phyloP scores from a whole-genome alignment of 805 yeast genomes.

The Schwanniomyces sp. region DNA sequence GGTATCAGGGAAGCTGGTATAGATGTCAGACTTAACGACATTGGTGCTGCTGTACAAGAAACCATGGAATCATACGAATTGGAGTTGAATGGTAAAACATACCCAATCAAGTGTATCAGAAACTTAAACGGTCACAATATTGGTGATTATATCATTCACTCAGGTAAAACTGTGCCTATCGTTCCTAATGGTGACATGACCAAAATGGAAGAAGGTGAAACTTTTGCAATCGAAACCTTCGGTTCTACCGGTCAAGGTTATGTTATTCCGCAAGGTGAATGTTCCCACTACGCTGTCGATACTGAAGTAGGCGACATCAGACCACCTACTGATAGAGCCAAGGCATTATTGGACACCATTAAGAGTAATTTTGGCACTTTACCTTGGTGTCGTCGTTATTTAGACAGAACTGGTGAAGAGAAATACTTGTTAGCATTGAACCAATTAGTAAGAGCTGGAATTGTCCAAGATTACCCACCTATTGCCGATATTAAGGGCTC shows the following conservation, averaged over 20 bases:
- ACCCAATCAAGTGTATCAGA: constrained; percentile 84
- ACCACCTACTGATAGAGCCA: constrained; percentile 68
- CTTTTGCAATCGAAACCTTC: constrained; percentile 96
- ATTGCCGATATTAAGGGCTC: constrained; percentile 78
- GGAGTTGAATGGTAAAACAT: constrained; percentile 81
- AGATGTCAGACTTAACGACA: constrained; percentile 91
- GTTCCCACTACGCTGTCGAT: constrained; percentile 85
- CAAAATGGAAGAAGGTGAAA: constrained; percentile 98
- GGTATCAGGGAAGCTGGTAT: constrained; percentile 93
- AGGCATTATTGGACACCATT: constrained; percentile 64
- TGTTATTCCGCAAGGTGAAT: constrained; percentile 84
- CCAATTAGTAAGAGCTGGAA: constrained; percentile 78
- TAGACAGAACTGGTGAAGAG: constrained; percentile 89
- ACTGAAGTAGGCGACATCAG: constrained; percentile 37
- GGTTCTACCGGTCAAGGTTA: constrained; percentile 96
- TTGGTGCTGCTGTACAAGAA: constrained; percentile 95
- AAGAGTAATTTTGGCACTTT: constrained; percentile 86
- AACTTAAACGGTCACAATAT: constrained; percentile 95
- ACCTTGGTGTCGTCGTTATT: constrained; percentile 94
- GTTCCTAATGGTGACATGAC: constrained; percentile 91
- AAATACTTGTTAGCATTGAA: constrained; percentile 86
- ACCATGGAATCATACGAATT: constrained; percentile 96
- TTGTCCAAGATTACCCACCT: constrained; percentile 95
- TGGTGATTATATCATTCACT: constrained; percentile 80
- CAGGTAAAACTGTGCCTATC: constrained; percentile 95